phyloP scores from a whole-genome alignment of 495 filamentous ascomycete species.

The Venustampulla echinocandica region DNA sequence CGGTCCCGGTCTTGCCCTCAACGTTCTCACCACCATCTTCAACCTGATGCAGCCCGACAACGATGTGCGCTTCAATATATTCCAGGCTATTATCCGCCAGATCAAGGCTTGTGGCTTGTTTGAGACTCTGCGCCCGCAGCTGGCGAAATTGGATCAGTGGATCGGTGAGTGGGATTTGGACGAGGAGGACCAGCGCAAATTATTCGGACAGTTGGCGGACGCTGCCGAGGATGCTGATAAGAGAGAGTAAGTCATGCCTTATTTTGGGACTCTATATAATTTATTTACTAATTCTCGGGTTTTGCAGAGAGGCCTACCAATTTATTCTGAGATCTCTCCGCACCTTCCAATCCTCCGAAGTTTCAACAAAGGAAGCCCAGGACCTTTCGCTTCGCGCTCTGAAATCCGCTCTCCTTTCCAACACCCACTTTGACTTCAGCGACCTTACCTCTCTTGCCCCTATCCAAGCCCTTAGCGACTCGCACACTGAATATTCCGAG shows the following conservation, averaged over 20 bases:
- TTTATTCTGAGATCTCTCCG: slow-evolving; percentile 77
- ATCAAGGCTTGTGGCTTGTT: slow-evolving; percentile 65
- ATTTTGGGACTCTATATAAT: neutral
- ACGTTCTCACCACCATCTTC: slow-evolving; percentile 89
- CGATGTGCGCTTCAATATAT: slow-evolving; percentile 77
- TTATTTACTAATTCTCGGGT: slow-evolving; percentile 6
- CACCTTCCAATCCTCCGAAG: slow-evolving; percentile 61
- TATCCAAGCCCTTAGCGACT: slow-evolving; percentile 75
- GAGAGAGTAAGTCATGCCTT: slow-evolving; percentile 44
- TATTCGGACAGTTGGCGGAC: slow-evolving; percentile 72
- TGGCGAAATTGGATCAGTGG: slow-evolving; percentile 75
- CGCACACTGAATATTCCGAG: slow-evolving; percentile 74
- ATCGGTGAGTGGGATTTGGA: slow-evolving; percentile 74
- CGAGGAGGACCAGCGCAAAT: slow-evolving; percentile 67
- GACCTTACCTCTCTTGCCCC: slow-evolving; percentile 80
- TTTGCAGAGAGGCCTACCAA: slow-evolving; percentile 55
- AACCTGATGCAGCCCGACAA: slow-evolving; percentile 74
- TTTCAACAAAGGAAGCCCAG: slow-evolving; percentile 61
- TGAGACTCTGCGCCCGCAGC: slow-evolving; percentile 68
- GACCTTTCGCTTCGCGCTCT: slow-evolving; percentile 76
- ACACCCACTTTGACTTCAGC: slow-evolving; percentile 84
- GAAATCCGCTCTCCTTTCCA: slow-evolving; percentile 67
- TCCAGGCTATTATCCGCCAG: slow-evolving; percentile 73
- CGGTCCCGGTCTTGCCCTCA: slow-evolving; percentile 74
- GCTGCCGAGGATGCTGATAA: slow-evolving; percentile 69